Evolutionary conservation across 768 basidiomycete species (phyloP).

Genomic region (Trametes gibbosa): DNA sequence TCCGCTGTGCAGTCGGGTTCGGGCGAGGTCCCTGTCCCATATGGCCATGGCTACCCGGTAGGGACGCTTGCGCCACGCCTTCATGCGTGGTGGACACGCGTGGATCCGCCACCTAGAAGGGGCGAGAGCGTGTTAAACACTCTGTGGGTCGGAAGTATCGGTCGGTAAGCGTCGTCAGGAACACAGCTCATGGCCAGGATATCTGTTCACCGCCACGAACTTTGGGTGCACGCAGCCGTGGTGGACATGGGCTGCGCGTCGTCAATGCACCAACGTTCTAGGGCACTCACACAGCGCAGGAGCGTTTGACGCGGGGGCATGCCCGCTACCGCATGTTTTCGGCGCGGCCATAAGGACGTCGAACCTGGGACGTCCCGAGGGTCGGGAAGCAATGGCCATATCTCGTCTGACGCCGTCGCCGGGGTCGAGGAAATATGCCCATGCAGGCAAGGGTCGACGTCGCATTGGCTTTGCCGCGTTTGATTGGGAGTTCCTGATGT

Average conservation of each 20-base stretch:
- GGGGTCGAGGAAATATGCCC: slow-evolving; percentile 6
- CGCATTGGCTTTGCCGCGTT: neutral
- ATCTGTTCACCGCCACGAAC: no score
- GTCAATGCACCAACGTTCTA: slow-evolving; percentile 12
- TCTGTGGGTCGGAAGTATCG: no score
- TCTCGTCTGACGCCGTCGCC: slow-evolving; percentile 1
- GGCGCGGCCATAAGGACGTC: slow-evolving; percentile 16
- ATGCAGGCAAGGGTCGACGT: slow-evolving; percentile 5
- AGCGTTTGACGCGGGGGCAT: slow-evolving; percentile 10
- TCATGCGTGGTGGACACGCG: no score
- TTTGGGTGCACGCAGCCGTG: neutral
- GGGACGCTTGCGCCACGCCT: no score
- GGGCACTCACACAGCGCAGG: slow-evolving; percentile 15
- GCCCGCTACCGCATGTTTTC: slow-evolving; percentile 19
- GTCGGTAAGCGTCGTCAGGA: no score
- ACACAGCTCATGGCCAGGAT: no score
- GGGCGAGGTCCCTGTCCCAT: no score
- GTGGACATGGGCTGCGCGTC: neutral
- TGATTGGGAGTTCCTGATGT: slow-evolving; percentile 12
- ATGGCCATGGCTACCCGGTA: no score
- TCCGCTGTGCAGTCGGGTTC: no score
- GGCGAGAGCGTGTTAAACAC: no score
- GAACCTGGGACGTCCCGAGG: slow-evolving; percentile 16
- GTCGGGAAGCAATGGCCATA: slow-evolving; percentile 14
- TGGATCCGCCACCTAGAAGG: no score